These are phyloP conservation scores for Lachancea quebecensis DNA, from an alignment of 805 yeast species.

Conservation along the genomic window DNA sequence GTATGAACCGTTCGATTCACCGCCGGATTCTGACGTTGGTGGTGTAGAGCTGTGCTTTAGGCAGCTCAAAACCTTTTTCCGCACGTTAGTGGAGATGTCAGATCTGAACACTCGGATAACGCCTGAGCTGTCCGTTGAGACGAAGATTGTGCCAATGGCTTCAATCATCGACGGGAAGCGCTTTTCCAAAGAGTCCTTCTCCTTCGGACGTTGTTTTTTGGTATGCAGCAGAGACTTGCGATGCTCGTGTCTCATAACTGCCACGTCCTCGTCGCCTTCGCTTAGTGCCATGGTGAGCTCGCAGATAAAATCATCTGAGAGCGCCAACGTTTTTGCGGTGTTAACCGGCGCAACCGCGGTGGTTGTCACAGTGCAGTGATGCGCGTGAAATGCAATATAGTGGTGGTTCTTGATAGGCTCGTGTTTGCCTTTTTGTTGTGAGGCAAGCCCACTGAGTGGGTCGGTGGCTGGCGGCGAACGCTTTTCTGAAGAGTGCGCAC, in stretches of 20 bases:
- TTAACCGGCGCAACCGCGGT: slow-evolving; percentile 72
- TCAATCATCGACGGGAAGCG: slow-evolving; percentile 23
- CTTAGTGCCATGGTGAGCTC: slow-evolving; percentile 41
- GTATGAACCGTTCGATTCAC: neutral
- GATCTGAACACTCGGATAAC: slow-evolving; percentile 70
- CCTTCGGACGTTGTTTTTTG: neutral
- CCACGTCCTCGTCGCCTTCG: slow-evolving; percentile 13
- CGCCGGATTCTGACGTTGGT: neutral
- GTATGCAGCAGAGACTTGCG: neutral
- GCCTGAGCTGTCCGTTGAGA: slow-evolving; percentile 73
- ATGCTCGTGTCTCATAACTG: neutral
- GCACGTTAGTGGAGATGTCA: slow-evolving; percentile 53
- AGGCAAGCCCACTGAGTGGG: no score
- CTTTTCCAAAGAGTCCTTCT: neutral
- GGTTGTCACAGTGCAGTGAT: slow-evolving; percentile 62
- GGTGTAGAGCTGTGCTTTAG: neutral
- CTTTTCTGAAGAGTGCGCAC: slow-evolving; percentile 6
- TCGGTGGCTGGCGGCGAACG: no score
- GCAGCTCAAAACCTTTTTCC: slow-evolving; percentile 31
- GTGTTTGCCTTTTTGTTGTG: neutral
- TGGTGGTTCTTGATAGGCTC: slow-evolving; percentile 43
- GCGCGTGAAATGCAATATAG: slow-evolving; percentile 71
- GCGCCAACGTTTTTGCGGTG: slow-evolving; percentile 56
- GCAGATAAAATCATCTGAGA: slow-evolving; percentile 74
- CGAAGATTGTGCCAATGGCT: slow-evolving; percentile 45